Evolutionary conservation across 2,329 filamentous ascomycete species (phyloP).

Genomic region (Exophiala bonariae): DNA sequence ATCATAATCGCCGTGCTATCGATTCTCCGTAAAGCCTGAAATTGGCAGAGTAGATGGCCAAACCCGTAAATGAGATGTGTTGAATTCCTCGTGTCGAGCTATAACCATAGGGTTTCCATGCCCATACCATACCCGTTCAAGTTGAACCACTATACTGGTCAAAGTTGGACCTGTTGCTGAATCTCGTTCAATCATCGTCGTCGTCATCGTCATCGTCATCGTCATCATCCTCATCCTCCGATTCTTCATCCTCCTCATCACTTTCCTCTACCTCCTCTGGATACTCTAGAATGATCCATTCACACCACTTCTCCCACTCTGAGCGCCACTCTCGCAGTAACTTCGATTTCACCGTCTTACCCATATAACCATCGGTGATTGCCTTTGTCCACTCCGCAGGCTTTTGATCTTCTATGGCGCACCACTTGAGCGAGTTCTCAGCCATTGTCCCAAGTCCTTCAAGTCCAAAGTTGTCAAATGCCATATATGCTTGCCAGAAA

Average conservation of each 20-base stretch:
- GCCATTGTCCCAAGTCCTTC: conserved; percentile 83
- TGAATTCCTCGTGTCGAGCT: too few relatives aligned
- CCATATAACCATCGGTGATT: conserved; percentile 72
- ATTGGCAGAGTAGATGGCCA: too few relatives aligned
- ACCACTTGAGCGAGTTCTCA: conserved; percentile 90
- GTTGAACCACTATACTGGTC: too few relatives aligned
- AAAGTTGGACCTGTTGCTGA: too few relatives aligned
- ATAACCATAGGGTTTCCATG: too few relatives aligned
- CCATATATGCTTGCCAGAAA: conserved; percentile 91
- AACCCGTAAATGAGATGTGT: too few relatives aligned
- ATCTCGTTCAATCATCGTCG: conserved; percentile 14
- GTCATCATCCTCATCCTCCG: conserved; percentile 24
- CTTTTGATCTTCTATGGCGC: conserved; percentile 78
- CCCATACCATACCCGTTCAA: too few relatives aligned
- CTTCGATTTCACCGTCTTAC: conserved; percentile 68
- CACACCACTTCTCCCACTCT: conserved; percentile 86
- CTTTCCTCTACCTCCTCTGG: conserved; percentile 50
- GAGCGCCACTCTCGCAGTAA: conserved; percentile 75
- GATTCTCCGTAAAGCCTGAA: too few relatives aligned
- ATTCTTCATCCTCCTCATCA: conserved; percentile 29
- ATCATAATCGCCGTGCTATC: too few relatives aligned
- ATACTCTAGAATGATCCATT: conserved; percentile 84
- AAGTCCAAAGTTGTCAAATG: conserved; percentile 86
- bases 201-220: conserved; percentile 26
- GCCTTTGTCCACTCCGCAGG: conserved; percentile 69